phyloP scores from a whole-genome alignment of 768 basidiomycete genomes.

The Tephrocybe rancida region DNA sequence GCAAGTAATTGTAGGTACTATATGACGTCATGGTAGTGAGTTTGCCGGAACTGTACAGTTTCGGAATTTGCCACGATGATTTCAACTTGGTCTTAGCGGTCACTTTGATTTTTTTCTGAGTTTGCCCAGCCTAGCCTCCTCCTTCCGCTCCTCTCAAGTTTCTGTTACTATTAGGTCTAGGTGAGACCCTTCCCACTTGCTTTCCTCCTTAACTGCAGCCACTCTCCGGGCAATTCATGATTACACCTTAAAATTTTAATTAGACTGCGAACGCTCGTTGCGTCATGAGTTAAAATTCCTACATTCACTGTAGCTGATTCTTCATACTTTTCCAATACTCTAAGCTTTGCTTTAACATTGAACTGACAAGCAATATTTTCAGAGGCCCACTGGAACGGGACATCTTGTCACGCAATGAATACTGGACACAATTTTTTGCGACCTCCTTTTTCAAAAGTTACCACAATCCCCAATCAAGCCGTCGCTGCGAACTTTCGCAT shows the following conservation, averaged over 20 bases:
- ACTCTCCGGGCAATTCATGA: neutral
- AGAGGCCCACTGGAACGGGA: no score
- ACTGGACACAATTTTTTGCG: no score
- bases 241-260: constrained; percentile 15
- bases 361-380: neutral
- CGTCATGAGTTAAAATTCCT: constrained; percentile 12
- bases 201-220: neutral
- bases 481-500: no score
- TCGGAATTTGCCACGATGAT: neutral
- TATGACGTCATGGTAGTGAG: no score
- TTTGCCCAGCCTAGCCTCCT: no score
- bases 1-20: no score
- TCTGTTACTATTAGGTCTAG: no score
- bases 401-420: no score
- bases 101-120: neutral
- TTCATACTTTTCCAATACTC: neutral
- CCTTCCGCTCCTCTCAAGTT: no score
- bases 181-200: neutral
- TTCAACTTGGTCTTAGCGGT: neutral
- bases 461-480: no score
- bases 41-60: constrained; percentile 1
- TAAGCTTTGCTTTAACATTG: neutral
- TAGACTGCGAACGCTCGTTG: constrained; percentile 18
- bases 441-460: no score
- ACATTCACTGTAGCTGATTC: constrained; percentile 13